These are phyloP conservation scores for Papilionanthe hybrid DNA, from an alignment of 116 monocot species.

Conservation along the genomic window DNA sequence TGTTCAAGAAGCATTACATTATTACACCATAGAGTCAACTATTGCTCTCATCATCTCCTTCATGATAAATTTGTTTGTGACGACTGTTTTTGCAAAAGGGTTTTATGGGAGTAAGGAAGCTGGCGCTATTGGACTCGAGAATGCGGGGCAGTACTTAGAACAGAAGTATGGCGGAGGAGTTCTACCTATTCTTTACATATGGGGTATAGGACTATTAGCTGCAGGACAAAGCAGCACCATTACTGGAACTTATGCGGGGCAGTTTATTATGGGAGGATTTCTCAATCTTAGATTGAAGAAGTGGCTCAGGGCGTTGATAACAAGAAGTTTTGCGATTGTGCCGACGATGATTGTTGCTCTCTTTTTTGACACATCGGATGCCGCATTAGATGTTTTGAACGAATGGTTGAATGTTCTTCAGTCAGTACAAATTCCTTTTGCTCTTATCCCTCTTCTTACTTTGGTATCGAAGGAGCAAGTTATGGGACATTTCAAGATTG, in stretches of 20 bases:
- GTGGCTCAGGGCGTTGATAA: constrained; percentile 79
- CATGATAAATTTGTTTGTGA: constrained; percentile 84
- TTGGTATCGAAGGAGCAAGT: constrained; percentile 84
- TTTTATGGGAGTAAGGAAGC: constrained; percentile 79
- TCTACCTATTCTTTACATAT: constrained; percentile 87
- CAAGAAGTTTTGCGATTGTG: constrained; percentile 88
- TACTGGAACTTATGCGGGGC: constrained; percentile 96
- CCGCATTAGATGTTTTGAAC: constrained; percentile 72
- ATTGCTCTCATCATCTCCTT: constrained; percentile 68
- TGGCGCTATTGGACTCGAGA: constrained; percentile 70
- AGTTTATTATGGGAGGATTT: constrained; percentile 98
- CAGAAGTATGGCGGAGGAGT: constrained; percentile 76
- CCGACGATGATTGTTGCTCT: constrained; percentile 84
- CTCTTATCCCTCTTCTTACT: constrained; percentile 88
- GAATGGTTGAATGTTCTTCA: constrained; percentile 95
- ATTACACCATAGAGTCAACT: constrained; percentile 83
- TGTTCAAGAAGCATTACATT: constrained; percentile 74
- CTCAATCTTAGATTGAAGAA: constrained; percentile 75
- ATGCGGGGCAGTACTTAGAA: constrained; percentile 79
- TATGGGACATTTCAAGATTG: constrained; percentile 77
- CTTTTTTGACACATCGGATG: constrained; percentile 75
- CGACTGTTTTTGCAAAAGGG: constrained; percentile 90
- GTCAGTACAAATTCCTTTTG: constrained; percentile 90
- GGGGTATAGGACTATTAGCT: constrained; percentile 90
- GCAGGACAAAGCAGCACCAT: constrained; percentile 96